phyloP scores from a whole-genome alignment of 345 rosid genomes.

The Pugionium dolabratum region DNA sequence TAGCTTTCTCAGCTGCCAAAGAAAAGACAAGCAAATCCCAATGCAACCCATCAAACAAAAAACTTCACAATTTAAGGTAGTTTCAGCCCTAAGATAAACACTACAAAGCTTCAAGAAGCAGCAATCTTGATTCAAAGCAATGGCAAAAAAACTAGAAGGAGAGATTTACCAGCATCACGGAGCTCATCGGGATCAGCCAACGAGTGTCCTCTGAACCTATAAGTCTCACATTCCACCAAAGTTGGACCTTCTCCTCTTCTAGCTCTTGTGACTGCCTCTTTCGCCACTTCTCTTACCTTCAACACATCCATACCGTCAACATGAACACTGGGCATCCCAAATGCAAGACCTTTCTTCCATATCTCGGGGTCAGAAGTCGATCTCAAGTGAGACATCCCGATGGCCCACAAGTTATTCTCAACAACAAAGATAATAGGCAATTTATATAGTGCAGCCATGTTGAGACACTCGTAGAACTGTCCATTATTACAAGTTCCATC shows the following conservation, averaged over 20 bases:
- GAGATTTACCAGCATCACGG: constrained; percentile 69
- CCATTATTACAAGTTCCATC: constrained; percentile 89
- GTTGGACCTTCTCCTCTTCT: constrained; percentile 90
- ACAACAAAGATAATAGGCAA: constrained; percentile 87
- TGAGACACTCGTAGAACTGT: constrained; percentile 82
- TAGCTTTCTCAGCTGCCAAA: constrained; percentile 77
- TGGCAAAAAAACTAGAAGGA: not conserved
- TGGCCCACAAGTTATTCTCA: constrained; percentile 91
- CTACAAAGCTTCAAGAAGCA: constrained; percentile 1
- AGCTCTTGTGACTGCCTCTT: constrained; percentile 74
- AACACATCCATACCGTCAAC: constrained; percentile 92
- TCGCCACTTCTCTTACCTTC: constrained; percentile 82
- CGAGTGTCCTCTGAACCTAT: constrained; percentile 88
- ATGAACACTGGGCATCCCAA: constrained; percentile 84
- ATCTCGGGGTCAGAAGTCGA: constrained; percentile 83
- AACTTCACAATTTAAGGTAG: not conserved
- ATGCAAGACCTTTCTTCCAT: constrained; percentile 88
- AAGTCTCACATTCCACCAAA: constrained; percentile 87
- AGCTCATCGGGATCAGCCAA: constrained; percentile 96
- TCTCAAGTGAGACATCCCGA: constrained; percentile 85
- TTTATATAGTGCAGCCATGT: constrained; percentile 81
- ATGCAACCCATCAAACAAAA: not conserved
- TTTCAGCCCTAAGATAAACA: not conserved
- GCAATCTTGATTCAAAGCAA: not conserved
- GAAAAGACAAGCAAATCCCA: not conserved